Evolutionary conservation across 345 rosid species (phyloP).

Genomic region (Rhizophora mangle): DNA sequence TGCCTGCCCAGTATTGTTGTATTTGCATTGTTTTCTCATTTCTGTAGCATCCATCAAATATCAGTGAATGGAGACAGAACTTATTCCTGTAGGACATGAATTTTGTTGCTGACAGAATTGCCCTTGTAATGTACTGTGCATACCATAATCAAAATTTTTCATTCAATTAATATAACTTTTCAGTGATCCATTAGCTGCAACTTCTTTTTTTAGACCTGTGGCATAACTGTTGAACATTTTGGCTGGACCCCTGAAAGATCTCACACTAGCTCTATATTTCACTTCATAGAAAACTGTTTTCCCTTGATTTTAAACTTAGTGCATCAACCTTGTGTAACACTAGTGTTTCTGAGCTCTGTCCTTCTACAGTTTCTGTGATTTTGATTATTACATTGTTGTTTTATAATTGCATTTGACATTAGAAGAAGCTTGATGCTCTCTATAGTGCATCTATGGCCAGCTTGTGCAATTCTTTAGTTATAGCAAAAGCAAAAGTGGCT

Average conservation of each 20-base stretch:
- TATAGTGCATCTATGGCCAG: background rate
- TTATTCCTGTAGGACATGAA: background rate
- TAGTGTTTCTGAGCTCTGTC: background rate
- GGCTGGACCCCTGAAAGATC: background rate
- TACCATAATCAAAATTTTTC: too few species aligned
- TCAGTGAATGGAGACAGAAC: background rate
- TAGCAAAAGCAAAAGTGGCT: background rate
- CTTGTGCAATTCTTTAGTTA: background rate
- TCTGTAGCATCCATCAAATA: background rate
- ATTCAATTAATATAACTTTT: too few species aligned
- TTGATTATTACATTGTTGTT: background rate
- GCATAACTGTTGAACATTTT: background rate
- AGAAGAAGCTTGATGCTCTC: background rate
- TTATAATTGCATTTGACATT: background rate
- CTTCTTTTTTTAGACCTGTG: background rate
- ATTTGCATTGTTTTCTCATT: too few species aligned
- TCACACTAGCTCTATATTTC: background rate
- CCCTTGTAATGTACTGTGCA: background rate
- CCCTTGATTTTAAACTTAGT: background rate
- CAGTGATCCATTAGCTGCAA: background rate
- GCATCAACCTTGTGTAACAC: background rate
- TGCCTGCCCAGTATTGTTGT: too few species aligned
- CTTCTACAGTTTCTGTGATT: background rate
- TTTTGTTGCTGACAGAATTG: background rate
- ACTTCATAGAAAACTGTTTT: background rate